phyloP scores from a whole-genome alignment of 1,284 basidiomycete genomes.

The Anthracocystis walkeri region DNA sequence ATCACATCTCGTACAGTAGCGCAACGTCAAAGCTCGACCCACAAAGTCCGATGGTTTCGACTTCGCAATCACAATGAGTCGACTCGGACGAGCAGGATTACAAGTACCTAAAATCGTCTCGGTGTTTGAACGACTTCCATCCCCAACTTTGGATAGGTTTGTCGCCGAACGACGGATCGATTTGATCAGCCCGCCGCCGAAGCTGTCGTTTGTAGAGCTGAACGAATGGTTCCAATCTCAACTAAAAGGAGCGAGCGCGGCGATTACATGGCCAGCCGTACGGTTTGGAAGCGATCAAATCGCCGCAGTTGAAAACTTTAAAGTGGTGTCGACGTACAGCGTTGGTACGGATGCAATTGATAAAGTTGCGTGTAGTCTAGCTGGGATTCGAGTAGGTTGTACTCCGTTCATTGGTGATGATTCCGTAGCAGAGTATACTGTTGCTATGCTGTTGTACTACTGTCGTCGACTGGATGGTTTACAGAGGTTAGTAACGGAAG shows the following conservation, averaged over 20 bases:
- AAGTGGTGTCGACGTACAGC: conserved; percentile 21
- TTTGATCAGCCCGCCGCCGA: conserved; percentile 14
- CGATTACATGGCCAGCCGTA: conserved; percentile 26
- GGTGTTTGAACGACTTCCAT: conserved; percentile 26
- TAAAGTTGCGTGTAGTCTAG: conserved; percentile 13
- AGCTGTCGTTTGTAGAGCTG: conserved; percentile 9
- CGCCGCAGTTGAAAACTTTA: conserved; percentile 7
- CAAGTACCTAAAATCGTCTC: conserved; percentile 28
- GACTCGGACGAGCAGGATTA: not conserved
- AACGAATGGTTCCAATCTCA: conserved; percentile 21
- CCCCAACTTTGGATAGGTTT: conserved; percentile 18
- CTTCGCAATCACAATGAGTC: too few relatives aligned
- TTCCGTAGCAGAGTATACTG: conserved; percentile 30
- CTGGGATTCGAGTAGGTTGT: conserved; percentile 28
- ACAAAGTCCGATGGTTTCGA: too few relatives aligned
- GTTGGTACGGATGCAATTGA: conserved; percentile 34
- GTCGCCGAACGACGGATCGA: conserved; percentile 13
- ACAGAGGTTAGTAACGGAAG: not conserved
- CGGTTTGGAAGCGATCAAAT: conserved; percentile 23
- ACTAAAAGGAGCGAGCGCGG: conserved; percentile 22
- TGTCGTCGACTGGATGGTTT: conserved; percentile 14
- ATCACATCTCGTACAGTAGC: too few relatives aligned
- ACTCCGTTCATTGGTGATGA: conserved; percentile 32
- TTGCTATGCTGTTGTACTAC: conserved; percentile 30
- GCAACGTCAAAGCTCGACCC: too few relatives aligned